These are phyloP conservation scores for Coemansia sp. DNA, from an alignment of 192 early-diverging fungal genomes.

Conservation along the genomic window DNA sequence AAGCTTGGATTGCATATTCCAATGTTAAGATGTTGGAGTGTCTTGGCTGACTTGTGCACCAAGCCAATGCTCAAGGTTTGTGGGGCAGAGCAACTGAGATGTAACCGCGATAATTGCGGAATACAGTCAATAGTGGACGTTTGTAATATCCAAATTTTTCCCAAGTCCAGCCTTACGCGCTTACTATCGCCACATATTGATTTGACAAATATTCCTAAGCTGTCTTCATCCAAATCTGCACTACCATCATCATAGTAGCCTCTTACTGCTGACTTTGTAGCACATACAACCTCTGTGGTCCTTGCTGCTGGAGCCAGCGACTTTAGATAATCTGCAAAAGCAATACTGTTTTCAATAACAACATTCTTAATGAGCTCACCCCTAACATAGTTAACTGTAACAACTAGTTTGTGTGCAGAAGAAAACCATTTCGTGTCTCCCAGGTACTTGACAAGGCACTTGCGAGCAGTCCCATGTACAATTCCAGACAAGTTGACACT, in stretches of 20 bases:
- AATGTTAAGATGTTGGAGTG: neutral
- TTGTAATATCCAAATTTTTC: neutral
- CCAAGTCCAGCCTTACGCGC: neutral
- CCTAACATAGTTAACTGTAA: too few species aligned
- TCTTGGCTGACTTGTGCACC: neutral
- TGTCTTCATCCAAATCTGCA: neutral
- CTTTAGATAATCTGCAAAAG: too few species aligned
- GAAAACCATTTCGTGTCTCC: too few species aligned
- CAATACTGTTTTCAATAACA: too few species aligned
- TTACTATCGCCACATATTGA: neutral
- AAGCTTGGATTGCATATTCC: neutral
- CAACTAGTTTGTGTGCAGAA: too few species aligned
- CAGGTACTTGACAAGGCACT: too few species aligned
- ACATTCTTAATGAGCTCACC: too few species aligned
- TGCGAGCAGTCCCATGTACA: too few species aligned
- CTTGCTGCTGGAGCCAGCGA: neutral
- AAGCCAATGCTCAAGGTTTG: neutral
- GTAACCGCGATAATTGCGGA: neutral
- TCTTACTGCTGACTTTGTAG: too few species aligned
- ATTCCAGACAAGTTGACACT: too few species aligned
- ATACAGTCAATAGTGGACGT: neutral
- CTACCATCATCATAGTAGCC: too few species aligned
- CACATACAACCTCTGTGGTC: neutral
- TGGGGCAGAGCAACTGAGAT: accelerated
- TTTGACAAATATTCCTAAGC: neutral